Evolutionary conservation across 164 flowering plant genomes (phyloP).

Genomic region (Tetrastigma voinierianum): DNA sequence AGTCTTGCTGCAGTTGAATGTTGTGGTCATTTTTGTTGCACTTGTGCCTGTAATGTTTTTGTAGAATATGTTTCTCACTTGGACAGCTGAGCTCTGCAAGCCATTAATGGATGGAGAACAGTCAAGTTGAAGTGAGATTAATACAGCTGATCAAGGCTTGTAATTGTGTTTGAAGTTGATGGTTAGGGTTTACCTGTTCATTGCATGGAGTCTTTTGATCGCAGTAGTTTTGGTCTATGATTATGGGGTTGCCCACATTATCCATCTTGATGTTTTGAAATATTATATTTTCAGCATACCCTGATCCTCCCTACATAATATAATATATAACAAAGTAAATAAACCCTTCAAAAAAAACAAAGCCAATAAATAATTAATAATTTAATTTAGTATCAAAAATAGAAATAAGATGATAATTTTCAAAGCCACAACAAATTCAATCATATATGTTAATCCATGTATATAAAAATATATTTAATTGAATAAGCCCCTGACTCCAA

Average conservation of each 20-base stretch:
- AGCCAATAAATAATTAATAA: no score
- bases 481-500: no score
- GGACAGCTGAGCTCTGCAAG: slow-evolving; percentile 48
- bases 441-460: no score
- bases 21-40: slow-evolving; percentile 40
- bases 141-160: no score
- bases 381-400: no score
- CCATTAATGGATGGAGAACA: no score
- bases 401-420: no score
- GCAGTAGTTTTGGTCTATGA: slow-evolving; percentile 71
- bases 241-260: slow-evolving; percentile 66
- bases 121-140: no score
- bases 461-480: no score
- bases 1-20: slow-evolving; percentile 44
- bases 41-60: slow-evolving; percentile 52
- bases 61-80: slow-evolving; percentile 41
- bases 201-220: slow-evolving; percentile 33
- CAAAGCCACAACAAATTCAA: no score
- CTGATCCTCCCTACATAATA: slow-evolving; percentile 47
- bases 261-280: slow-evolving; percentile 33
- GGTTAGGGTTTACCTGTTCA: slow-evolving; percentile 28
- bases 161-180: no score
- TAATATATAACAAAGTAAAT: neutral
- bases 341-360: no score
- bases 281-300: slow-evolving; percentile 38